A percentile compares a stretch with the other conserved stretches of the same genome.
Conservation (phyloP, 2,329 filamentous ascomycete species). For the Cercospora beticola region DNA sequence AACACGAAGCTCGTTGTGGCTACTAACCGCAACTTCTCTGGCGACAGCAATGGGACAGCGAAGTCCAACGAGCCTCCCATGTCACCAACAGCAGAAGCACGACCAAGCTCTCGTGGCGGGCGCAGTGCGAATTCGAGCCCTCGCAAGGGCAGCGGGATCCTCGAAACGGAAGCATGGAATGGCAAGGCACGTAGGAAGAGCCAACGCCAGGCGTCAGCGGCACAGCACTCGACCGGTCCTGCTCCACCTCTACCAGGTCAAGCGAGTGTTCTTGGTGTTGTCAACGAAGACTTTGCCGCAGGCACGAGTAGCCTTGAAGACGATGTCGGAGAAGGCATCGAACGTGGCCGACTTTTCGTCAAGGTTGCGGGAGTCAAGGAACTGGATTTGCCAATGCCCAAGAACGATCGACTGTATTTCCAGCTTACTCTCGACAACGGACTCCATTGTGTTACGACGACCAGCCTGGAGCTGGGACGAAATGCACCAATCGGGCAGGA, state of each 20-base stretch:
- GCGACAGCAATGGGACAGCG: slow-evolving; percentile 31
- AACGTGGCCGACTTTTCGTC: slow-evolving; percentile 89
- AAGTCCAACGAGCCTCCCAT: slow-evolving; percentile 51
- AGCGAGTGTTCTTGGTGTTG: slow-evolving; percentile 66
- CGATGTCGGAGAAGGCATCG: slow-evolving; percentile 69
- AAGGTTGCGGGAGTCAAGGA: slow-evolving; percentile 99
- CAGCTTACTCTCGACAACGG: slow-evolving; percentile 97
- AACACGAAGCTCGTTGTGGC: slow-evolving; percentile 96
- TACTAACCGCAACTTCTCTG: slow-evolving; percentile 62
- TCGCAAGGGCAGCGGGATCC: slow-evolving; percentile 79
- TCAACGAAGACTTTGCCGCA: slow-evolving; percentile 66
- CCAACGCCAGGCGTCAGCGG: slow-evolving; percentile 56
- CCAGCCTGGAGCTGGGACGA: slow-evolving; percentile 88
- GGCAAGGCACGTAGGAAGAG: slow-evolving; percentile 69
- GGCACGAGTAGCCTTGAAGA: slow-evolving; percentile 50
- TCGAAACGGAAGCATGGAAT: slow-evolving; percentile 98
- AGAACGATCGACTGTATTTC: slow-evolving; percentile 89
- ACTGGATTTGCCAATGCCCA: slow-evolving; percentile 84
- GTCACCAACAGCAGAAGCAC: slow-evolving; percentile 51
- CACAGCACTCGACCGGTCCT: slow-evolving; percentile 53
- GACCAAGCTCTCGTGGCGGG: slow-evolving; percentile 48
- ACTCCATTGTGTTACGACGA: slow-evolving; percentile 93
- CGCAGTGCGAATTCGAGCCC: slow-evolving; percentile 62
- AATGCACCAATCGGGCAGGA: slow-evolving; percentile 96
- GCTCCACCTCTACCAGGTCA: slow-evolving; percentile 85